These are phyloP conservation scores for Heritiera fomes DNA, from an alignment of 345 rosid genomes.

Conservation along the genomic window DNA sequence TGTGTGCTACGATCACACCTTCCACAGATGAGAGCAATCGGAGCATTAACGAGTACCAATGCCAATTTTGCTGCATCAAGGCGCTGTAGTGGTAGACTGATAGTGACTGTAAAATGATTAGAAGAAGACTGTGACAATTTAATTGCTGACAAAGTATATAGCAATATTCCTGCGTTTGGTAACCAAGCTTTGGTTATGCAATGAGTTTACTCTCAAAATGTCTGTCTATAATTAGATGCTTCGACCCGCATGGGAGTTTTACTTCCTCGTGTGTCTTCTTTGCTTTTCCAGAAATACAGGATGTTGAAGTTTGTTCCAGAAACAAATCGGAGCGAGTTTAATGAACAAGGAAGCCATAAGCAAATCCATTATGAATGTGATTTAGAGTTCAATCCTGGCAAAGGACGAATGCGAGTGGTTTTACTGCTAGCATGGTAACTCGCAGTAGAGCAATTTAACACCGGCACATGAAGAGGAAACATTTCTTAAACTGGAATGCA, in stretches of 20 bases:
- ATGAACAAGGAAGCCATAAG: constrained; percentile 12
- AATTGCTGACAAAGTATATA: constrained; percentile 26
- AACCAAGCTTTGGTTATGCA: constrained; percentile 12
- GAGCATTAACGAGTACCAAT: constrained; percentile 74
- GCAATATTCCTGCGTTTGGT: constrained; percentile 13
- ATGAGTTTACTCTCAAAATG: constrained; percentile 24
- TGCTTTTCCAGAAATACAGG: constrained; percentile 57
- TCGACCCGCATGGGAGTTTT: constrained; percentile 20
- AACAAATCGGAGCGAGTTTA: constrained; percentile 38
- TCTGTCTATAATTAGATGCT: constrained; percentile 36
- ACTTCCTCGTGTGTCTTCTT: constrained; percentile 8
- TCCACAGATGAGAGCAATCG: constrained; percentile 59
- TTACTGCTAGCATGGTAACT: too few species aligned
- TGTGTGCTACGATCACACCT: constrained; percentile 83
- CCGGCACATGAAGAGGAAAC: too few species aligned
- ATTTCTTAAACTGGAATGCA: too few species aligned
- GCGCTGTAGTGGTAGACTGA: constrained; percentile 49
- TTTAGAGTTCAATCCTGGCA: not conserved
- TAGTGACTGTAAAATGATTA: not conserved
- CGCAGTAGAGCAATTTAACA: too few species aligned
- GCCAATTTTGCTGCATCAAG: constrained; percentile 85
- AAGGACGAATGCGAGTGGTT: too few species aligned
- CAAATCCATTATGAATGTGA: not conserved
- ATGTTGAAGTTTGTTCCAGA: constrained; percentile 58
- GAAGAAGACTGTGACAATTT: constrained; percentile 4